Percentiles rank a stretch among this genome's conserved stretches.
Conservation (phyloP, 2,329 filamentous ascomycete species). For the Parastagonospora avenae region DNA sequence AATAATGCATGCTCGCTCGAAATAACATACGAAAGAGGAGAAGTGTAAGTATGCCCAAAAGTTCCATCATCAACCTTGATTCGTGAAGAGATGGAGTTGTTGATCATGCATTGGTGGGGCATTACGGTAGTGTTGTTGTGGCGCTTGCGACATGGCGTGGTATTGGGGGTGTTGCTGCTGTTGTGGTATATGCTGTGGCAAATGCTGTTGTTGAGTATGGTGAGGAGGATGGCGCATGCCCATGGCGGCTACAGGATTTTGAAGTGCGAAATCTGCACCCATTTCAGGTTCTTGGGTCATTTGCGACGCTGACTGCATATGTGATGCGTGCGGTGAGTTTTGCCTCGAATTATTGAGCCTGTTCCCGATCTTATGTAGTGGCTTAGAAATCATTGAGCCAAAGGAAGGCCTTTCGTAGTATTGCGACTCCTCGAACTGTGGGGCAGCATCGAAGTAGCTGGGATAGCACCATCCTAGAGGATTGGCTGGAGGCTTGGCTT, state of each 20-base stretch:
- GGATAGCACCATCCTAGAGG: conserved; percentile 41
- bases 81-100: conserved; percentile 30
- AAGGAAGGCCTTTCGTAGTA: conserved; percentile 44
- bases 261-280: conserved; percentile 28
- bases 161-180: conserved; percentile 27
- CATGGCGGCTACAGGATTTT: conserved; percentile 22
- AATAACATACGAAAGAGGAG: conserved; percentile 4
- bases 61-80: conserved; percentile 17
- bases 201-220: conserved; percentile 20
- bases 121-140: conserved; percentile 22
- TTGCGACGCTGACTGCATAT: conserved; percentile 25
- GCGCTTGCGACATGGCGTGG: conserved; percentile 27
- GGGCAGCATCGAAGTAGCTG: conserved; percentile 43
- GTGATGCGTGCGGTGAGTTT: conserved; percentile 24
- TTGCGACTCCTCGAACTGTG: conserved; percentile 42
- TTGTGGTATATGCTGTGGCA: conserved; percentile 20
- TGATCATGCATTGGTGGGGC: conserved; percentile 26
- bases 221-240: conserved; percentile 27
- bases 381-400: conserved; percentile 42
- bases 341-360: conserved; percentile 32
- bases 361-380: conserved; percentile 39
- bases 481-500: conserved; percentile 33
- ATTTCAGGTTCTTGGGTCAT: conserved; percentile 29
- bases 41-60: background rate
- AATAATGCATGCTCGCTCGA: conserved; percentile 23